Conservation (phyloP, 768 basidiomycete species). For the Xerocomus potaroensis region DNA sequence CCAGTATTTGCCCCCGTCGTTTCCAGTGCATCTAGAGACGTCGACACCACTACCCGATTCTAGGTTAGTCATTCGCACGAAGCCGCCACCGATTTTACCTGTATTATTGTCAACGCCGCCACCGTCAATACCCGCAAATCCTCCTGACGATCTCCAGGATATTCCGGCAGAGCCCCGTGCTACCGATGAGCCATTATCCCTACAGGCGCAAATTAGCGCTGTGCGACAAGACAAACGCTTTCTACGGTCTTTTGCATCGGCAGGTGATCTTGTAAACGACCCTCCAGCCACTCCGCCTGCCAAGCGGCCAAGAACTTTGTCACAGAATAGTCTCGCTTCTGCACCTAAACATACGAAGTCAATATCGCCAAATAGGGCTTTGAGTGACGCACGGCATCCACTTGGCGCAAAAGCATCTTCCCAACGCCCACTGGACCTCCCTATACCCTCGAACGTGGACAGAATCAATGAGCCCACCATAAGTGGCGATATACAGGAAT, state of each 20-base stretch:
- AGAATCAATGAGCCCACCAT: conserved; percentile 1
- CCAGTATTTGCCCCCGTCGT: conserved; percentile 55
- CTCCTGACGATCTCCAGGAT: conserved; percentile 15
- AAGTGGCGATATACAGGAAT: not conserved
- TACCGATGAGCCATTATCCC: conserved; percentile 12
- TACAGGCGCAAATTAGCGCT: conserved; percentile 12
- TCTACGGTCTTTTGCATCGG: conserved; percentile 22
- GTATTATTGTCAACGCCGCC: conserved; percentile 24
- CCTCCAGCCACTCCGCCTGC: conserved; percentile 20
- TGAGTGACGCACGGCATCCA: conserved; percentile 2
- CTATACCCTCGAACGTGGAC: conserved; percentile 1
- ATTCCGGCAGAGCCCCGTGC: conserved; percentile 2
- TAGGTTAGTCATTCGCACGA: conserved; percentile 29
- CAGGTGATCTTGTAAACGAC: conserved; percentile 19
- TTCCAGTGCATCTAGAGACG: conserved; percentile 47
- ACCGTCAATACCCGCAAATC: conserved; percentile 19
- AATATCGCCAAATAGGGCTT: conserved; percentile 9
- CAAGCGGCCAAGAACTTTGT: conserved; percentile 18
- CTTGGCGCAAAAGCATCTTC: not conserved
- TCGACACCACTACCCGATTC: conserved; percentile 45
- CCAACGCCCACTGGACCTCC: not conserved
- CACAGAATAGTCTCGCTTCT: conserved; percentile 1
- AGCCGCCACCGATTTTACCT: conserved; percentile 41
- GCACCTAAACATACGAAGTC: not conserved
- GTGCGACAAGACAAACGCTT: conserved; percentile 28